These are phyloP conservation scores for Bryoerythrophyllum caledonicum DNA, from an alignment of 225 moss, liverwort and hornwort genomes.

Conservation along the genomic window DNA sequence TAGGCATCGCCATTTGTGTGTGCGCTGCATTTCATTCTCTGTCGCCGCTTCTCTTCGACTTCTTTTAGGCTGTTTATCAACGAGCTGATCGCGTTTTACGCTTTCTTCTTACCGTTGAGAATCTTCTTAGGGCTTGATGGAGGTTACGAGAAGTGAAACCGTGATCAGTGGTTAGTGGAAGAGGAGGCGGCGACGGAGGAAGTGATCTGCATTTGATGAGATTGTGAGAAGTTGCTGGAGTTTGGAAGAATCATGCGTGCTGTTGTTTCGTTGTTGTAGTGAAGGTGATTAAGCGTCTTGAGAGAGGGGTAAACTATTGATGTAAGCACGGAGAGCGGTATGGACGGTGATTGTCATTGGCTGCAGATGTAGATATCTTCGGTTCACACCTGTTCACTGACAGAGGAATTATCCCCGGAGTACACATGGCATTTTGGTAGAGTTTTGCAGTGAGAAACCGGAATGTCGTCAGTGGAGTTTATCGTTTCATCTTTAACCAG, in stretches of 20 bases:
- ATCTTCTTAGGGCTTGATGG: background rate
- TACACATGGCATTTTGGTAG: background rate
- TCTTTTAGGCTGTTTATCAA: background rate
- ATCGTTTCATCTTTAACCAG: background rate
- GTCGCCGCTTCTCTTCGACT: background rate
- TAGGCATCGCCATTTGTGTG: background rate
- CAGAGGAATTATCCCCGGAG: background rate
- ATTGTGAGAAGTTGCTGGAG: background rate
- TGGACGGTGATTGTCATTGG: slow-evolving; percentile 9
- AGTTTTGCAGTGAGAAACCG: slow-evolving; percentile 2
- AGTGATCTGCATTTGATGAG: background rate
- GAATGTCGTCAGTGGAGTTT: background rate
- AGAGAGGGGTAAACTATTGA: background rate
- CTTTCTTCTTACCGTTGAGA: background rate
- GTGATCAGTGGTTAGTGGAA: background rate
- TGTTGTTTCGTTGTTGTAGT: background rate
- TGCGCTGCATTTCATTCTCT: background rate
- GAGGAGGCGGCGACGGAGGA: background rate
- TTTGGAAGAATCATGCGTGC: background rate
- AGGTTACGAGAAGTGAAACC: slow-evolving; percentile 1
- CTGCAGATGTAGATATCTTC: slow-evolving; percentile 29
- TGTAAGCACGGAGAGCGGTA: background rate
- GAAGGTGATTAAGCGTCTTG: background rate
- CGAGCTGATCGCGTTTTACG: background rate
- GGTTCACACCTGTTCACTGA: slow-evolving; percentile 16